phyloP scores from a whole-genome alignment of 2,329 filamentous ascomycete species.

The Penicillium decumbens region DNA sequence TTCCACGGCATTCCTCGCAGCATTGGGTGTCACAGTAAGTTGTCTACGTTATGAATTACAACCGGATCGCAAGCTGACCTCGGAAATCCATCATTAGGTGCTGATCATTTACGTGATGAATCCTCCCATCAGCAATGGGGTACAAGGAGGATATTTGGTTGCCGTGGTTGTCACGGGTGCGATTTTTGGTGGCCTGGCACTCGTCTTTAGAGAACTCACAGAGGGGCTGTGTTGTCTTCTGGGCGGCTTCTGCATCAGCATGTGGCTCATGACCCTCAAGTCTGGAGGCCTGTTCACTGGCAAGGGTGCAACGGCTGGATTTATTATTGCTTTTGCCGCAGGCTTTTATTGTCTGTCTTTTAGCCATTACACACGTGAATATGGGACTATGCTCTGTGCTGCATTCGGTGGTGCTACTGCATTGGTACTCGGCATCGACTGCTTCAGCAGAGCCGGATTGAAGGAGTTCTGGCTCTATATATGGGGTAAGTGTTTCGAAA shows the following conservation, averaged over 20 bases:
- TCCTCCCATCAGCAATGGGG: constrained; percentile 65
- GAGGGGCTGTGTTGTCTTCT: constrained; percentile 81
- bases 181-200: constrained; percentile 66
- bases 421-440: constrained; percentile 79
- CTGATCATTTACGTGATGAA: constrained; percentile 87
- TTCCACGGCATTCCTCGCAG: constrained; percentile 68
- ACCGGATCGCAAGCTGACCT: neutral
- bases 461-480: constrained; percentile 97
- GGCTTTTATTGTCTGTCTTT: constrained; percentile 70
- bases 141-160: constrained; percentile 84
- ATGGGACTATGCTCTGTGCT: constrained; percentile 70
- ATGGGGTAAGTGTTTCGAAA: constrained; percentile 57
- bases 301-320: constrained; percentile 61
- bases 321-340: constrained; percentile 69
- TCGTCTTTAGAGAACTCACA: constrained; percentile 78
- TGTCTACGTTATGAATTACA: neutral
- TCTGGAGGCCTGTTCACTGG: constrained; percentile 68
- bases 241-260: constrained; percentile 77
- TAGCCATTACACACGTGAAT: constrained; percentile 70
- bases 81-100: constrained; percentile 41
- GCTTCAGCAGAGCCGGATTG: constrained; percentile 79
- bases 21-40: constrained; percentile 64
- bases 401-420: constrained; percentile 78
- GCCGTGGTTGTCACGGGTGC: constrained; percentile 68
- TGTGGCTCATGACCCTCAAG: constrained; percentile 82